Conservation (phyloP, 306 rosid species). For the Mucuna pruriens region DNA sequence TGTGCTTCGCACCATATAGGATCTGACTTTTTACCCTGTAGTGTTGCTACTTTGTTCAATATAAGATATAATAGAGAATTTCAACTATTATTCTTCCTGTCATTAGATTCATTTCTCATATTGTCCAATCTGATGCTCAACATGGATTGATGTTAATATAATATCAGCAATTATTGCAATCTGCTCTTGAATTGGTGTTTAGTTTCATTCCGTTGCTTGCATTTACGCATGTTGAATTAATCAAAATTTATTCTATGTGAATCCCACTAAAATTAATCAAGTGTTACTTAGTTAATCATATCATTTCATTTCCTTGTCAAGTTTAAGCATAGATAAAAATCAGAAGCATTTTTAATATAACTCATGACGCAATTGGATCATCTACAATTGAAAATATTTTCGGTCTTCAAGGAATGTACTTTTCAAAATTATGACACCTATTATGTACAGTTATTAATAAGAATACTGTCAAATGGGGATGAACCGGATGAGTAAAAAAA, state of each 20-base stretch:
- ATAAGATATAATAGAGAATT: slow-evolving; percentile 29
- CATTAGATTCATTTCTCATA: slow-evolving; percentile 1
- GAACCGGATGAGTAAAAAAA: not conserved
- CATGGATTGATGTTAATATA: not conserved
- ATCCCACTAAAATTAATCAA: not conserved
- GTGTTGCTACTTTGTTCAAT: slow-evolving; percentile 31
- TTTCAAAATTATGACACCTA: not conserved
- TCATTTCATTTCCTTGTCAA: not conserved
- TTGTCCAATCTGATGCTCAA: not conserved
- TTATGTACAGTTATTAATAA: not conserved
- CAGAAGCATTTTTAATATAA: not conserved
- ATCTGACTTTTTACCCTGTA: slow-evolving; percentile 38
- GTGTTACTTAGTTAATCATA: not conserved
- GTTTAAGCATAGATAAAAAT: not conserved
- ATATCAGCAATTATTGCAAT: not conserved
- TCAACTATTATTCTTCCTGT: not conserved
- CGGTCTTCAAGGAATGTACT: not conserved
- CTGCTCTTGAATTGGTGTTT: not conserved
- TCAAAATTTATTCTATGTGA: not conserved
- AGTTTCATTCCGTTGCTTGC: not conserved
- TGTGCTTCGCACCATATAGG: slow-evolving; percentile 29
- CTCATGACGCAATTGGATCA: not conserved
- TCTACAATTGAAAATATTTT: not conserved
- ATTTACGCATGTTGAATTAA: not conserved
- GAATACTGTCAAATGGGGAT: not conserved